Evolutionary conservation across 2,329 filamentous ascomycete genomes (phyloP).

Genomic region (Aureobasidium mangrovei): DNA sequence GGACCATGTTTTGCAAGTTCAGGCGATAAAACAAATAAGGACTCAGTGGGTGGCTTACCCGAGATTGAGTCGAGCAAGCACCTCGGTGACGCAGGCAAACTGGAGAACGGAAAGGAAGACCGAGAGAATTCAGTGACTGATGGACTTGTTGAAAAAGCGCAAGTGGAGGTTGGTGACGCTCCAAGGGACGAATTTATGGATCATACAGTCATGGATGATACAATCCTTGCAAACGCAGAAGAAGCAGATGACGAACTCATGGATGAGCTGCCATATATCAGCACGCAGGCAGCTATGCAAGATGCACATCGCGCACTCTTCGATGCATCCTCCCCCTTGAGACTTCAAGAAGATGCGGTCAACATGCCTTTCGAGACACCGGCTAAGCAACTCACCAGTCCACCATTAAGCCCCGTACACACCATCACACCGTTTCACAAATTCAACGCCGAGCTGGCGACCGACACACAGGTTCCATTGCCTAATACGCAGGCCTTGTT

Average conservation of each 20-base stretch:
- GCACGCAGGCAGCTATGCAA: constrained; percentile 20
- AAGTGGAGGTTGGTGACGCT: too few relatives aligned
- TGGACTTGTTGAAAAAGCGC: too few relatives aligned
- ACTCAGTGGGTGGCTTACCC: too few relatives aligned
- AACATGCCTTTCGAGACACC: constrained; percentile 15
- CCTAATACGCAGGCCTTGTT: constrained; percentile 39
- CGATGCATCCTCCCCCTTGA: constrained; percentile 11
- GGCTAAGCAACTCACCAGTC: constrained; percentile 29
- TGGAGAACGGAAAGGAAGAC: too few relatives aligned
- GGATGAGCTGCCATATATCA: constrained; percentile 23
- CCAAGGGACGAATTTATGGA: background rate
- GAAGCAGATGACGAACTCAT: background rate
- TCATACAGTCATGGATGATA: background rate
- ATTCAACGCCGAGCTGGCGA: constrained; percentile 18
- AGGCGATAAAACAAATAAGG: too few relatives aligned
- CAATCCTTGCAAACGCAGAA: background rate
- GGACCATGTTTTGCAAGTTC: too few relatives aligned
- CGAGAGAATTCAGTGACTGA: too few relatives aligned
- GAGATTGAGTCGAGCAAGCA: too few relatives aligned
- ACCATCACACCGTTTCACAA: constrained; percentile 16
- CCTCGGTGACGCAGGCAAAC: too few relatives aligned
- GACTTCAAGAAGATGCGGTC: constrained; percentile 12
- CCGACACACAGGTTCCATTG: constrained; percentile 18
- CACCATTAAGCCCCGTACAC: constrained; percentile 26
- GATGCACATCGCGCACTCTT: constrained; percentile 17